Percentiles rank a stretch among this genome's conserved stretches.
These are phyloP conservation scores for Pythium phragmiticola DNA, from an alignment of 352 stramenopile species.

Conservation along the genomic window DNA sequence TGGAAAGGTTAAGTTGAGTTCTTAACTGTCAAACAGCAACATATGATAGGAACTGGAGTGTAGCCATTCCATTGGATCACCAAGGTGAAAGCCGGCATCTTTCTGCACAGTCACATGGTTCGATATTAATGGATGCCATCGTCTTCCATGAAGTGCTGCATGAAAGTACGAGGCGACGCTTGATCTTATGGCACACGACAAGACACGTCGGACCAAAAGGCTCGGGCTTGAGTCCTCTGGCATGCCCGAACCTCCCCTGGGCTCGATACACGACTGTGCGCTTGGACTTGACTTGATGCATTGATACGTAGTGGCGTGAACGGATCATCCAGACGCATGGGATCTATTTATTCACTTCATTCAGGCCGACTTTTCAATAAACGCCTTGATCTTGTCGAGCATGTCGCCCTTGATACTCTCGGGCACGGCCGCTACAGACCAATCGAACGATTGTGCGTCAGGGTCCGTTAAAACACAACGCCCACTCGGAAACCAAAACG, in stretches of 20 bases:
- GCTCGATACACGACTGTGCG: too few relatives aligned
- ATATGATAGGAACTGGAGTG: background rate
- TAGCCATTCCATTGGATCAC: conserved; percentile 7
- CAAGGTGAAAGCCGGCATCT: background rate
- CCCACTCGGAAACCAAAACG: background rate
- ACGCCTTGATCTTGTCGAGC: conserved; percentile 89
- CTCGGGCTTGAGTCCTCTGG: too few relatives aligned
- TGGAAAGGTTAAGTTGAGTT: background rate
- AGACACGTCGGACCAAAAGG: too few relatives aligned
- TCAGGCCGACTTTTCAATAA: conserved; percentile 77
- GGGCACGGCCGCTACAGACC: conserved; percentile 72
- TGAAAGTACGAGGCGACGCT: too few relatives aligned
- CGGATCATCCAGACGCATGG: background rate
- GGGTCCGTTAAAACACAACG: background rate
- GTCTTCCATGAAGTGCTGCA: background rate
- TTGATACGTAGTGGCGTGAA: too few relatives aligned
- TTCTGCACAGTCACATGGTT: background rate
- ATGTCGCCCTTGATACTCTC: conserved; percentile 89
- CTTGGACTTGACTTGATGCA: too few relatives aligned
- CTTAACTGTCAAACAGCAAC: background rate
- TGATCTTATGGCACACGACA: too few relatives aligned
- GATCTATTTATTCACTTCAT: conserved; percentile 1
- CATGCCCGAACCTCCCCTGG: too few relatives aligned
- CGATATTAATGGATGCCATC: too few relatives aligned
- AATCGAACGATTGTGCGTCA: conserved; percentile 14